Evolutionary conservation across 805 yeast species (phyloP), one percentile per base, ranked within the genome.

Genomic region (Ogataea neopini): DNA sequence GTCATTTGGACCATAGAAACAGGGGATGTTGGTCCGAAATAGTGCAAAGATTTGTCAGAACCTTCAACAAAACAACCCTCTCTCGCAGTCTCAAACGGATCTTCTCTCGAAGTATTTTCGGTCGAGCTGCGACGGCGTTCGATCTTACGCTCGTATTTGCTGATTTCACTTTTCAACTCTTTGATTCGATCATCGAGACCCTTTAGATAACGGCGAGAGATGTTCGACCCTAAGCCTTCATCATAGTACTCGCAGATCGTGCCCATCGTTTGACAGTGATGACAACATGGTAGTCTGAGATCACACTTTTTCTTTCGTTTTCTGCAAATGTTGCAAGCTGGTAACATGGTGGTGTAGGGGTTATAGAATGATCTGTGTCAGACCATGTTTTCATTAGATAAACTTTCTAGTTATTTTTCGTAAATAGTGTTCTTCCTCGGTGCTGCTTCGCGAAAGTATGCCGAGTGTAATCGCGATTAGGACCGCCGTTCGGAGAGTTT

Each of bases 291-390:
- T 6, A 56, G 34, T 13, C 47, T 43, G 29, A 50, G 51, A 32
- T 56, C 58, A 36, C 60, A 56, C 42, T 51, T 56, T 40, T 56
- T 56, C 42, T 54, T 56, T 13, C 58, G 34, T 34, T 50, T 50
- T 19, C 49, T 48, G 44, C 60, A 54, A 4, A 49, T 32, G 9
- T 36, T 41, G 41, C 60, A 56, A 2, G 59, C 44, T 1, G 56
- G 52, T 5, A 56, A 37, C 58, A 56, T 54, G 4, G 4, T 11
- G 34, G 17, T 6, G 3, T 5, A 18, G 18, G 8, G 25, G 25
- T 6, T 22, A 8, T 22, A 5, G 25, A n/a, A n/a, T n/a, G n/a
- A n/a, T n/a, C n/a, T n/a, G n/a, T n/a, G n/a, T n/a, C n/a, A n/a
- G n/a, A n/a, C n/a, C n/a, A n/a, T n/a, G n/a, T n/a, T n/a, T n/a